Evolutionary conservation across 495 filamentous ascomycete genomes (phyloP).

Genomic region (Neurospora discreta): DNA sequence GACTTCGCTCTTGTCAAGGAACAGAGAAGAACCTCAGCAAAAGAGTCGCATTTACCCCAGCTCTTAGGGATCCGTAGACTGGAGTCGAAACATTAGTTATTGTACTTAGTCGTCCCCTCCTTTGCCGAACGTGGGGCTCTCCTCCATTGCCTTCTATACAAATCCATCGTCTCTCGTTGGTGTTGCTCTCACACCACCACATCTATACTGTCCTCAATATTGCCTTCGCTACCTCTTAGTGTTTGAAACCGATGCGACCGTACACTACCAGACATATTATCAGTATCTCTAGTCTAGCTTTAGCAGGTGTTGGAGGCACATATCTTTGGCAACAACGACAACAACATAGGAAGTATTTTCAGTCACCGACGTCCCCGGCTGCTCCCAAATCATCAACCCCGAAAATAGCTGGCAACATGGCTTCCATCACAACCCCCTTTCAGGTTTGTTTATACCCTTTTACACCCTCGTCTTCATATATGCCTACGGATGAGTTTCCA

Average conservation of each 20-base stretch:
- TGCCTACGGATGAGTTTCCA: neutral
- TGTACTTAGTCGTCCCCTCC: neutral
- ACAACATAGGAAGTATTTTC: neutral
- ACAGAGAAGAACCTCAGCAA: neutral
- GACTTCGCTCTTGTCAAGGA: neutral
- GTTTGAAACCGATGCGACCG: neutral
- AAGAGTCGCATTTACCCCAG: neutral
- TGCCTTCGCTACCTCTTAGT: neutral
- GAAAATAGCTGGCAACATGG: conserved; percentile 11
- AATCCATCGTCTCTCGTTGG: neutral
- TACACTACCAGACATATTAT: conserved; percentile 7
- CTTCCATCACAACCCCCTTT: conserved; percentile 30
- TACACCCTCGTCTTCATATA: neutral
- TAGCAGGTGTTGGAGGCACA: conserved; percentile 12
- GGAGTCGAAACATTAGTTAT: neutral
- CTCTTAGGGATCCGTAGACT: neutral
- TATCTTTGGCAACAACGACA: conserved; percentile 7
- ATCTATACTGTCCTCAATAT: neutral
- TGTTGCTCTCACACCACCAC: neutral
- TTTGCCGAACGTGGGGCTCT: neutral
- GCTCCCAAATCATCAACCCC: neutral
- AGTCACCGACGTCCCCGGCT: neutral
- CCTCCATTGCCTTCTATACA: neutral
- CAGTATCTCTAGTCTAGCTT: conserved; percentile 7
- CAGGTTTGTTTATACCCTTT: conserved; percentile 23